Conservation (phyloP, 345 rosid species). For the Brassica carinata region DNA sequence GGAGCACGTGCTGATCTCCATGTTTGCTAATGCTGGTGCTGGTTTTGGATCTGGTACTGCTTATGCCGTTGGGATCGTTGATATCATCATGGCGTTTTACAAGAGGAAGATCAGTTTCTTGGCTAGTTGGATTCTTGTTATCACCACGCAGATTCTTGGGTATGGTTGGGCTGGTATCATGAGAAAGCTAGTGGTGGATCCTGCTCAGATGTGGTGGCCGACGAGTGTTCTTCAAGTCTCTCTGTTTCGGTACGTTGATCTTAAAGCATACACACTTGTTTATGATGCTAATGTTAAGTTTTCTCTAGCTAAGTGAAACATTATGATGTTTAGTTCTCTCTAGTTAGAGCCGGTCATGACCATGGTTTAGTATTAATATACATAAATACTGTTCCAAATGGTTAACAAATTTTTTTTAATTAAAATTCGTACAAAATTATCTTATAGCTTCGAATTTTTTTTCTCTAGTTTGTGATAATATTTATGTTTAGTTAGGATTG, state of each 20-base stretch:
- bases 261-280: neutral
- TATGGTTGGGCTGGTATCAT: slow-evolving; percentile 75
- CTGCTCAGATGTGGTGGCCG: slow-evolving; percentile 83
- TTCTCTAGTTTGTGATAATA: too few species aligned
- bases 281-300: neutral
- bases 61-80: slow-evolving; percentile 58
- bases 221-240: slow-evolving; percentile 61
- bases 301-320: neutral
- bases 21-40: slow-evolving; percentile 63
- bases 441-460: too few species aligned
- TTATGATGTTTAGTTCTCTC: neutral
- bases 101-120: slow-evolving; percentile 56
- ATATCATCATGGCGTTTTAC: slow-evolving; percentile 60
- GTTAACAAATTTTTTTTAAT: too few species aligned
- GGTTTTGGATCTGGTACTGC: slow-evolving; percentile 58
- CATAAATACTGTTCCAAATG: too few species aligned
- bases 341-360: too few species aligned
- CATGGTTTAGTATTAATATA: too few species aligned
- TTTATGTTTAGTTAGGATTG: too few species aligned
- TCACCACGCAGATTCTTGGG: slow-evolving; percentile 68
- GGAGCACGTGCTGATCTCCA: slow-evolving; percentile 54
- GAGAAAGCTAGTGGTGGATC: slow-evolving; percentile 64
- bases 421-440: too few species aligned
- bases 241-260: slow-evolving; percentile 54
- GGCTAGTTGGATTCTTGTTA: slow-evolving; percentile 61